Conservation (phyloP, 116 monocot genomes). For the Posidonia oceanica region DNA sequence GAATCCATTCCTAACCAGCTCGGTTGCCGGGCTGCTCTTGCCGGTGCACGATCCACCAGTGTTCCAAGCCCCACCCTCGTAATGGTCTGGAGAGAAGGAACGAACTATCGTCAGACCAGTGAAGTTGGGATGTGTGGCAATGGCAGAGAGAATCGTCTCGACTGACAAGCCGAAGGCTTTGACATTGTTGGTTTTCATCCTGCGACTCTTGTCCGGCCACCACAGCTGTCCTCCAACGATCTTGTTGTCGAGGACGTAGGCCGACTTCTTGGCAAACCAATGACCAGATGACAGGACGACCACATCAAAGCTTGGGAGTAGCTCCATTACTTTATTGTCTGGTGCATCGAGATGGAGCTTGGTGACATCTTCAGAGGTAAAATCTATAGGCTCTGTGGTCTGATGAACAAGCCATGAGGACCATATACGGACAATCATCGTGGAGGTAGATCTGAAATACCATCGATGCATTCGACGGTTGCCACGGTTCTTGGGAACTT, state of each 20-base stretch:
- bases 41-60: slow-evolving; percentile 87
- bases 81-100: slow-evolving; percentile 70
- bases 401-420: slow-evolving; percentile 75
- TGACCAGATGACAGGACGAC: slow-evolving; percentile 77
- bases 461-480: slow-evolving; percentile 47
- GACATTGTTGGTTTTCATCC: slow-evolving; percentile 43
- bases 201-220: slow-evolving; percentile 40
- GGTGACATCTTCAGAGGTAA: slow-evolving; percentile 33
- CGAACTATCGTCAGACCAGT: slow-evolving; percentile 57
- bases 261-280: slow-evolving; percentile 83
- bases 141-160: slow-evolving; percentile 41
- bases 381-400: slow-evolving; percentile 16
- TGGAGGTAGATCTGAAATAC: slow-evolving; percentile 55
- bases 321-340: slow-evolving; percentile 58
- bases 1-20: slow-evolving; percentile 43
- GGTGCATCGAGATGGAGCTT: slow-evolving; percentile 66
- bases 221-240: slow-evolving; percentile 72
- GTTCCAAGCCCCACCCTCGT: slow-evolving; percentile 79
- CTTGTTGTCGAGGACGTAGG: slow-evolving; percentile 44
- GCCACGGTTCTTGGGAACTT: slow-evolving; percentile 56
- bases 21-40: slow-evolving; percentile 28
- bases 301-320: slow-evolving; percentile 53
- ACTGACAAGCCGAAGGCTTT: slow-evolving; percentile 62
- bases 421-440: slow-evolving; percentile 60
- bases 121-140: slow-evolving; percentile 49